Conservation (phyloP, 2,329 filamentous ascomycete species). For the Trichophyton simii region DNA sequence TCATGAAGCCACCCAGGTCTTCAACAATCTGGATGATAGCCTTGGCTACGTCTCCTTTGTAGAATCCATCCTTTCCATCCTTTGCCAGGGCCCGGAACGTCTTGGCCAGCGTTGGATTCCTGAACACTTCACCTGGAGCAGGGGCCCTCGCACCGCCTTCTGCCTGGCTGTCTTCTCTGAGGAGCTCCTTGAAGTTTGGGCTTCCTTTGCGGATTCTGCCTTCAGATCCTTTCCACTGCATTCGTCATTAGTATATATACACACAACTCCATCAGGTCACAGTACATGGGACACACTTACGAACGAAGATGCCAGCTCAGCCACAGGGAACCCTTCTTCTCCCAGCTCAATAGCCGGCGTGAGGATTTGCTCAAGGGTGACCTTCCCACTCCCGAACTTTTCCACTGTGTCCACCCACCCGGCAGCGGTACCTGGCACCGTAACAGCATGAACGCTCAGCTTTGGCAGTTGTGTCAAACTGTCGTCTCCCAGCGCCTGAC, state of each 20-base stretch:
- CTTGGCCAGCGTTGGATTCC: conserved; percentile 64
- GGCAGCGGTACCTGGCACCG: conserved; percentile 78
- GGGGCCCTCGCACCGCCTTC: conserved; percentile 62
- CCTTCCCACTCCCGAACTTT: conserved; percentile 75
- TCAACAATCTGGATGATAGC: conserved; percentile 66
- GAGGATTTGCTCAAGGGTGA: conserved; percentile 65
- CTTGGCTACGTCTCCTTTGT: conserved; percentile 69
- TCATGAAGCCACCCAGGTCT: conserved; percentile 63
- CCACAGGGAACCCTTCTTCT: conserved; percentile 81
- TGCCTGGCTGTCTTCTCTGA: conserved; percentile 61
- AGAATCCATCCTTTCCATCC: conserved; percentile 83
- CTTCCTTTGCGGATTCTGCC: conserved; percentile 55
- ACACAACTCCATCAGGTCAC: not conserved
- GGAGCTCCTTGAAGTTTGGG: conserved; percentile 74
- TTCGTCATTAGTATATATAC: conserved; percentile 2
- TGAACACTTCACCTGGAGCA: conserved; percentile 72
- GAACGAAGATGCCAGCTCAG: conserved; percentile 57
- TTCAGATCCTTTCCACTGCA: conserved; percentile 61
- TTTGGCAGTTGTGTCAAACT: conserved; percentile 56
- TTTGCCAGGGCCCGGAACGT: conserved; percentile 70
- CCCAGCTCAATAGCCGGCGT: conserved; percentile 72
- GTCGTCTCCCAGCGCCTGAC: conserved; percentile 54
- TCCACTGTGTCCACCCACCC: conserved; percentile 87
- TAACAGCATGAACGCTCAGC: conserved; percentile 65
- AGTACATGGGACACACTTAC: conserved; percentile 39